Evolutionary conservation across 257 asterid genomes (phyloP).

Genomic region (Marsdenia floribunda): DNA sequence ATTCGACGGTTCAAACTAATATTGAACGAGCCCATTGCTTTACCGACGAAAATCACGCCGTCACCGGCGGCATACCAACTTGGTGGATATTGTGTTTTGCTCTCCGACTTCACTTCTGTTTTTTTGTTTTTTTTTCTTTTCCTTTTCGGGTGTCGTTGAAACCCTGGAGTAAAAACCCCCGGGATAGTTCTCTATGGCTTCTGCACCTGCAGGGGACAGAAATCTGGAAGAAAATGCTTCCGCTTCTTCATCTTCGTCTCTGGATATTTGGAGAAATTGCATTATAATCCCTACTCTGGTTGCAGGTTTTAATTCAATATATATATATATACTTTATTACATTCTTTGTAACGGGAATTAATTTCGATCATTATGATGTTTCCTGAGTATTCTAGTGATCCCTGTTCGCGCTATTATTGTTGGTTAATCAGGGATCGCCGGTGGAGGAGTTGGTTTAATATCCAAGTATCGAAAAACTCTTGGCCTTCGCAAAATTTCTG

Average conservation of each 20-base stretch:
- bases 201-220: slow-evolving; percentile 32
- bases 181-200: slow-evolving; percentile 6
- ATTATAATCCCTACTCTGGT: slow-evolving; percentile 67
- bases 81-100: not conserved
- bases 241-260: slow-evolving; percentile 35
- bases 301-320: slow-evolving; percentile 43
- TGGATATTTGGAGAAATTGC: slow-evolving; percentile 54
- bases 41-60: not conserved
- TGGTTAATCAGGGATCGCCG: slow-evolving; percentile 56
- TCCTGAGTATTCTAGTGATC: not conserved
- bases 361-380: too few species aligned
- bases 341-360: not conserved
- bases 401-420: not conserved
- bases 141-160: not conserved
- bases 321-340: not conserved
- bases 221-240: slow-evolving; percentile 16
- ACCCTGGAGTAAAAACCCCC: not conserved
- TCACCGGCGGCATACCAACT: not conserved
- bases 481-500: slow-evolving; percentile 54
- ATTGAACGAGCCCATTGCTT: not conserved
- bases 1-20: not conserved
- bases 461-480: slow-evolving; percentile 67
- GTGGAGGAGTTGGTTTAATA: slow-evolving; percentile 70
- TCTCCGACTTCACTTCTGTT: not conserved
- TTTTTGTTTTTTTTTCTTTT: too few species aligned